phyloP scores from a whole-genome alignment of 2,329 filamentous ascomycete genomes.

The Fusarium tuaranense region DNA sequence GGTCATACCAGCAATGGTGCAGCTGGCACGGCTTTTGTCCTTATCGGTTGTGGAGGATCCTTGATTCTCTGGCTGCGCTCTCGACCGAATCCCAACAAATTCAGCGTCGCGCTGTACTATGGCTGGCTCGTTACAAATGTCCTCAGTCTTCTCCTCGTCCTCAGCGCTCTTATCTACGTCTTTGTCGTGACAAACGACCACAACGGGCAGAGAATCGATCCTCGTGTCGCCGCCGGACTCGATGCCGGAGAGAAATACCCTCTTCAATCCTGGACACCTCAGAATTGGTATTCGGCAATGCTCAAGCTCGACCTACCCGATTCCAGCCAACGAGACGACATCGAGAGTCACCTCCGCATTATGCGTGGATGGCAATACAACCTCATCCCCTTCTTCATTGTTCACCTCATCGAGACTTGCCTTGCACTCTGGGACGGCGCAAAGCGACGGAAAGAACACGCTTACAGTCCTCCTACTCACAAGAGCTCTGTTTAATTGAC shows the following conservation, averaged over 20 bases:
- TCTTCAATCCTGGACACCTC: constrained; percentile 42
- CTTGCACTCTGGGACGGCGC: constrained; percentile 40
- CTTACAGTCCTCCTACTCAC: not conserved
- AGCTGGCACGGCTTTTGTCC: constrained; percentile 44
- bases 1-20: constrained; percentile 47
- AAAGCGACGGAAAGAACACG: constrained; percentile 15
- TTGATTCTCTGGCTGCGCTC: constrained; percentile 38
- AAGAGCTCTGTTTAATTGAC: constrained; percentile 11
- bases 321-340: constrained; percentile 27
- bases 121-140: constrained; percentile 40
- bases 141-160: constrained; percentile 36
- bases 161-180: constrained; percentile 42
- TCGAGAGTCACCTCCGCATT: constrained; percentile 37
- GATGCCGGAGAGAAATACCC: constrained; percentile 31
- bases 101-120: constrained; percentile 34
- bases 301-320: constrained; percentile 38
- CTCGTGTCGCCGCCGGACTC: constrained; percentile 22
- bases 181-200: constrained; percentile 46
- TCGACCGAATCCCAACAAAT: constrained; percentile 14
- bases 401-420: constrained; percentile 41
- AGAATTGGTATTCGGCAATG: constrained; percentile 45
- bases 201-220: constrained; percentile 37
- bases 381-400: constrained; percentile 45
- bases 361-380: constrained; percentile 47
- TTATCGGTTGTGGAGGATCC: constrained; percentile 43